Conservation (phyloP, 2,329 filamentous ascomycete genomes). For the Coniochaeta sp. region DNA sequence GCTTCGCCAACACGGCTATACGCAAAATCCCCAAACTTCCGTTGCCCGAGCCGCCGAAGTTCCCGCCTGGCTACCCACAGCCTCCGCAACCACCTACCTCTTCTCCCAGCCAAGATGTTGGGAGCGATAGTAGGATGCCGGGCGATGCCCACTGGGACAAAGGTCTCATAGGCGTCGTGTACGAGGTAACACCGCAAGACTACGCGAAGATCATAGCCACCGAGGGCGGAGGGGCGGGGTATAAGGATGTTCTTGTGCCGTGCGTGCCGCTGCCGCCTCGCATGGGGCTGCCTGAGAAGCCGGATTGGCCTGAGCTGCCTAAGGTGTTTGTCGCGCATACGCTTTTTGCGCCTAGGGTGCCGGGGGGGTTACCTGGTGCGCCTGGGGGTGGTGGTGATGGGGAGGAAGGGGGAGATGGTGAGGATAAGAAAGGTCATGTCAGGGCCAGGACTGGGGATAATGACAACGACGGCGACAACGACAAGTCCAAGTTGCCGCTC, state of each 20-base stretch:
- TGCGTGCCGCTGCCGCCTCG: constrained; percentile 63
- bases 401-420: constrained; percentile 9
- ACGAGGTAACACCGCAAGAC: constrained; percentile 81
- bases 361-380: constrained; percentile 25
- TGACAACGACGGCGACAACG: constrained; percentile 11
- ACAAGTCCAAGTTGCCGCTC: constrained; percentile 6
- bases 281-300: constrained; percentile 55
- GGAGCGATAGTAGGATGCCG: not conserved
- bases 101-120: not conserved
- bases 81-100: constrained; percentile 11
- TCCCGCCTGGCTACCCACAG: constrained; percentile 21
- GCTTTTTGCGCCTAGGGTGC: constrained; percentile 60
- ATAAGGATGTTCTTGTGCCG: constrained; percentile 73
- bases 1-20: constrained; percentile 75
- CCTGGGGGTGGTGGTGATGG: constrained; percentile 9
- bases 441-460: constrained; percentile 9
- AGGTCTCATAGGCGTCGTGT: constrained; percentile 86
- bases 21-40: constrained; percentile 44
- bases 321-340: constrained; percentile 77
- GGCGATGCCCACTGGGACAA: constrained; percentile 63
- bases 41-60: constrained; percentile 19
- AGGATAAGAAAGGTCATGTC: constrained; percentile 5
- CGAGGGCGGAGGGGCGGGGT: constrained; percentile 81
- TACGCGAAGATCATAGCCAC: constrained; percentile 83
- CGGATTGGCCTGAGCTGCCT: constrained; percentile 44